Percentiles rank a stretch among this genome's conserved stretches.
Evolutionary conservation across 768 basidiomycete genomes (phyloP).

Genomic region (Tricholoma saponaceum): DNA sequence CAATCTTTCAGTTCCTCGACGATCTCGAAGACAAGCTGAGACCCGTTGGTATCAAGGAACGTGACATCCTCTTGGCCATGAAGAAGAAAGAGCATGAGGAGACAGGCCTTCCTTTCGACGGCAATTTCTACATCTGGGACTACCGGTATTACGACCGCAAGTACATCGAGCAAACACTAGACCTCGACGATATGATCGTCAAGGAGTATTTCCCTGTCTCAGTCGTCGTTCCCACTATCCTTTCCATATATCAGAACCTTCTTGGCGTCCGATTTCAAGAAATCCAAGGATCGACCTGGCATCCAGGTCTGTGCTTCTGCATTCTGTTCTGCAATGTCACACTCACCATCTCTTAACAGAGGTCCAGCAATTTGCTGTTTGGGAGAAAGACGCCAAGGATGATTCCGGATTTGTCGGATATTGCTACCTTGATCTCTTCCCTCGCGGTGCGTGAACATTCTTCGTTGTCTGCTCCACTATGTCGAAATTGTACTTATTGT

Average conservation of each 20-base stretch:
- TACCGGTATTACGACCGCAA: conserved; percentile 72
- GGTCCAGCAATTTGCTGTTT: conserved; percentile 80
- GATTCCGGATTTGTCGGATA: conserved; percentile 76
- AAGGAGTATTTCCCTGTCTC: conserved; percentile 90
- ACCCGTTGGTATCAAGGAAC: conserved; percentile 69
- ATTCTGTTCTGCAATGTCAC: background rate
- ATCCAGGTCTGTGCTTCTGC: conserved; percentile 51
- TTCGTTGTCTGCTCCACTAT: background rate
- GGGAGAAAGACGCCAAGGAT: conserved; percentile 74
- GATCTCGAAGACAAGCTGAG: conserved; percentile 72
- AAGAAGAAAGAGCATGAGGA: conserved; percentile 72
- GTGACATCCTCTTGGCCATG: conserved; percentile 59
- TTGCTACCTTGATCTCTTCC: conserved; percentile 86
- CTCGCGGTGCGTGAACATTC: conserved; percentile 48
- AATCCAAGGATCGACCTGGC: conserved; percentile 68
- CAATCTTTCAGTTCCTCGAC: conserved; percentile 56
- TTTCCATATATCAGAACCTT: conserved; percentile 79
- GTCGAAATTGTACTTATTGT: background rate
- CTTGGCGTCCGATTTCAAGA: conserved; percentile 74
- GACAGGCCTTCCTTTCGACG: conserved; percentile 59
- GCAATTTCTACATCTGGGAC: conserved; percentile 80
- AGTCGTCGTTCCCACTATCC: conserved; percentile 76
- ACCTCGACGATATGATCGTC: conserved; percentile 71
- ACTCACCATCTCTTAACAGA: conserved; percentile 36
- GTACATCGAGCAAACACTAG: conserved; percentile 61